Evolutionary conservation across 192 early-diverging fungal genomes (phyloP).

Genomic region (Pilaira anomala): DNA sequence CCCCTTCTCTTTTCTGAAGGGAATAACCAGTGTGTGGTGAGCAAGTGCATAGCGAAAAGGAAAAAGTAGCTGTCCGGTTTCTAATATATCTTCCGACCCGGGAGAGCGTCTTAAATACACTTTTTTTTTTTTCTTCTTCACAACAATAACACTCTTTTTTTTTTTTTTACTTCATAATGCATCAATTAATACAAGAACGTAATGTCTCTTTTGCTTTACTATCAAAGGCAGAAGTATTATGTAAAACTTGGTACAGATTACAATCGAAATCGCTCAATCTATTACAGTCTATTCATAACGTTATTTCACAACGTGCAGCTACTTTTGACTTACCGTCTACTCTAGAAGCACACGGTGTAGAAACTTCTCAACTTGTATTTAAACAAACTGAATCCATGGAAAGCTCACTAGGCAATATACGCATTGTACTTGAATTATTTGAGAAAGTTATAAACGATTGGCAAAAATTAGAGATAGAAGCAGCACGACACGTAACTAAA

Average conservation of each 20-base stretch:
- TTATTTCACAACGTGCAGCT: conserved; percentile 16
- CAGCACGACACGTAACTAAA: conserved; percentile 1
- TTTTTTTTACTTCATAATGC: background rate
- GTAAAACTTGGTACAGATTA: conserved; percentile 4
- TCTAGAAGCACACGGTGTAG: background rate
- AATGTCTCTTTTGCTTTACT: background rate
- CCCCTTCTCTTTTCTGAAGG: background rate
- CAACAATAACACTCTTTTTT: background rate
- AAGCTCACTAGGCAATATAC: background rate
- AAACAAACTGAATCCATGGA: conserved; percentile 15
- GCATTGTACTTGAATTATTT: background rate
- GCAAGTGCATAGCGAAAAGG: too few species aligned
- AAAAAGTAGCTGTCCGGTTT: too few species aligned
- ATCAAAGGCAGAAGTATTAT: background rate
- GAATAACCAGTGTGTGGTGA: too few species aligned
- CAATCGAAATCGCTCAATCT: background rate
- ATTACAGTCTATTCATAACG: conserved; percentile 2
- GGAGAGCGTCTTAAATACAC: background rate
- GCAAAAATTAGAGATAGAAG: background rate
- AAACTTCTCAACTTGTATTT: background rate
- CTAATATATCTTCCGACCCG: too few species aligned
- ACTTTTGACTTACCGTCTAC: background rate
- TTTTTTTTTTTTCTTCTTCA: background rate
- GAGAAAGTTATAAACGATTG: background rate
- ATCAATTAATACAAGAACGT: conserved; percentile 11